Base-by-base conservation (phyloP, 148 eudicot species). In the Arbutus unedo region DNA sequence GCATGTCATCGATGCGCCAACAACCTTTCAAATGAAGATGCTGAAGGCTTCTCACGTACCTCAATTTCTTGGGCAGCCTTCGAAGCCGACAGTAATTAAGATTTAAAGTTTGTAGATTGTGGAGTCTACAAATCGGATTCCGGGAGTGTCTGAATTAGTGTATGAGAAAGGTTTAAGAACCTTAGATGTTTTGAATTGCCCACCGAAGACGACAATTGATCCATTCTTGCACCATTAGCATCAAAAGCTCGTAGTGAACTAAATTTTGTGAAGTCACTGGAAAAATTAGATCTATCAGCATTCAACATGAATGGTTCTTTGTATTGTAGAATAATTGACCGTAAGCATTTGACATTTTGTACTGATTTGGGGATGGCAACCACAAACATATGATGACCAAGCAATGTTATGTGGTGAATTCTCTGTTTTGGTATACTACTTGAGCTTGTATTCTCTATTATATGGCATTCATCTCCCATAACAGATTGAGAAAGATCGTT, bases 401-500 rank as follows among this genome's bases (percentile, higher is more conserved):
- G 31, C 67, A 60, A 60, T 25, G 71, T 13, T 11, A 78, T 8
- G 4, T 59, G 70, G 8, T 66, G 81, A 44, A 41, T 23, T 19
- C 2, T 59, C 0, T 41, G 45, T 3, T 31, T 44, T 8, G 81
- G 45, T 19, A 43, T 43, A 41, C 21, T 4, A 9, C 23, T 59
- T 59, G 70, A 4, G 23, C 18, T 9, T 43, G 16, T 0, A 11
- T 14, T n/a, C 19, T 59, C 81, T 9, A 77, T 2, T 0, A 56
- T 13, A 15, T 18, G 51, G n/a, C 18, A 43, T n/a, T 78, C 81
- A 43, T 57, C 51, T 14, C 44, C 8, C 51, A 25, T 51, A 16
- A 78, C 51, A 59, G 53, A 56, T 18, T 19, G 62, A 15, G 80
- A 66, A 77, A 77, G 80, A 77, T 77, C 80, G 19, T 55, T 66